Percentiles rank a stretch among this genome's conserved stretches.
phyloP scores from a whole-genome alignment of 139 green algal species.

The Picochlorum sp. region DNA sequence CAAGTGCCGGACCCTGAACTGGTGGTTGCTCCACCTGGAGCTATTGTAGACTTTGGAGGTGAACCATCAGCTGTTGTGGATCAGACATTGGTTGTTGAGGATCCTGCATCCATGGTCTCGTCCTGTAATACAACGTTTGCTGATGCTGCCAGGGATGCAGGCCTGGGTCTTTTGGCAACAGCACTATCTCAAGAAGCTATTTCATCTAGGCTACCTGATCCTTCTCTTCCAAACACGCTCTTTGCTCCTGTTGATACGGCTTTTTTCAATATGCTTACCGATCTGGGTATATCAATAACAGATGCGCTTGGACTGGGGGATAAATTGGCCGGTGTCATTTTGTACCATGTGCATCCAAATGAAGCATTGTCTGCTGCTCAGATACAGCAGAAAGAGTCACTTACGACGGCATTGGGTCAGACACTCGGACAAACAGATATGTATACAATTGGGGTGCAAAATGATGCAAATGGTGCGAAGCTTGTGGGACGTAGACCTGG shows the following conservation, averaged over 20 bases:
- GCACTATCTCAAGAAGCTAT: constrained; percentile 11
- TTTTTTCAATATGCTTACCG: constrained; percentile 16
- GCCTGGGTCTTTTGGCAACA: constrained; percentile 10
- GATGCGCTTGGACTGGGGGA: constrained; percentile 18
- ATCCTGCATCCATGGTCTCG: not conserved
- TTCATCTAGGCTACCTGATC: constrained; percentile 6
- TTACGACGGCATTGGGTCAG: not conserved
- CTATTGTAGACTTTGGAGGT: not conserved
- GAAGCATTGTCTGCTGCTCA: not conserved
- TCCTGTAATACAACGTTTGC: constrained; percentile 18
- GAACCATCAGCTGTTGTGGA: not conserved
- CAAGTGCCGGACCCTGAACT: not conserved
- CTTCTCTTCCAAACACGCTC: constrained; percentile 1
- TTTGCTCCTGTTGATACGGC: constrained; percentile 18
- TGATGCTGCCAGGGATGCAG: constrained; percentile 5
- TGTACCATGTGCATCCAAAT: constrained; percentile 13
- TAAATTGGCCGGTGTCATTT: constrained; percentile 15
- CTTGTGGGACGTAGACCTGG: not conserved
- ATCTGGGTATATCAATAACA: constrained; percentile 12
- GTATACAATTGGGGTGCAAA: not conserved
- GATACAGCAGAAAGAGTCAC: not conserved
- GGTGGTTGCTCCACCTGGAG: not conserved
- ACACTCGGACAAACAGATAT: not conserved
- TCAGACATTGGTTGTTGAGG: not conserved
- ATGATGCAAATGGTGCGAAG: not conserved